phyloP scores from a whole-genome alignment of 768 basidiomycete species.

The Boletales sp. region DNA sequence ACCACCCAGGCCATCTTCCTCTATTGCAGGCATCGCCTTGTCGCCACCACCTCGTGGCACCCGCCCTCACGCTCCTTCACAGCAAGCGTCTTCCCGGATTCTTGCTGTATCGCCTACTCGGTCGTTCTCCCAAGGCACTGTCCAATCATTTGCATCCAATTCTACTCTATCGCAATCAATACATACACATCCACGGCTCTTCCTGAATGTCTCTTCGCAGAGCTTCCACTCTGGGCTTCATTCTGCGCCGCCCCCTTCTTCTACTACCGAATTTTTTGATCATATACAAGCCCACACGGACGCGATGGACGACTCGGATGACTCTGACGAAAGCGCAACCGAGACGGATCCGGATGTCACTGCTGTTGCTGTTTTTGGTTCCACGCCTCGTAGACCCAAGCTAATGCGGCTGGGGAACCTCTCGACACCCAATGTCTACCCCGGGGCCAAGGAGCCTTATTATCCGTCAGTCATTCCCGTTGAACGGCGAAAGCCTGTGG shows the following conservation, averaged over 20 bases:
- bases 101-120: conserved; percentile 16
- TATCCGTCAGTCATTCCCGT: conserved; percentile 30
- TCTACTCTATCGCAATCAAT: conserved; percentile 21
- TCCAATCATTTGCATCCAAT: conserved; percentile 29
- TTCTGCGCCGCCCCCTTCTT: conserved; percentile 61
- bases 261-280: conserved; percentile 74
- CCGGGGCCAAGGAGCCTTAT: conserved; percentile 35
- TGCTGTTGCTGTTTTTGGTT: conserved; percentile 25
- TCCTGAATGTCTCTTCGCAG: conserved; percentile 46
- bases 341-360: conserved; percentile 39
- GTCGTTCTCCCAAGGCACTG: conserved; percentile 29
- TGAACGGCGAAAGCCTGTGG: conserved; percentile 49
- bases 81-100: conserved; percentile 14
- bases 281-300: conserved; percentile 65
- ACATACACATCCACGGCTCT: conserved; percentile 24
- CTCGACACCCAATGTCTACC: conserved; percentile 62
- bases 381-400: conserved; percentile 32
- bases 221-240: conserved; percentile 45
- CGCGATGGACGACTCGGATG: conserved; percentile 71
- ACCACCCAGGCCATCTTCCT: conserved; percentile 60
- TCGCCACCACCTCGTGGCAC: conserved; percentile 45
- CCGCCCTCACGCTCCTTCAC: conserved; percentile 16
- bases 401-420: conserved; percentile 67
- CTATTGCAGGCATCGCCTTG: conserved; percentile 51
- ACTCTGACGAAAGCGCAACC: conserved; percentile 43